Evolutionary conservation across 75 land plant species (phyloP).

Genomic region (Cupressus sempervirens): DNA sequence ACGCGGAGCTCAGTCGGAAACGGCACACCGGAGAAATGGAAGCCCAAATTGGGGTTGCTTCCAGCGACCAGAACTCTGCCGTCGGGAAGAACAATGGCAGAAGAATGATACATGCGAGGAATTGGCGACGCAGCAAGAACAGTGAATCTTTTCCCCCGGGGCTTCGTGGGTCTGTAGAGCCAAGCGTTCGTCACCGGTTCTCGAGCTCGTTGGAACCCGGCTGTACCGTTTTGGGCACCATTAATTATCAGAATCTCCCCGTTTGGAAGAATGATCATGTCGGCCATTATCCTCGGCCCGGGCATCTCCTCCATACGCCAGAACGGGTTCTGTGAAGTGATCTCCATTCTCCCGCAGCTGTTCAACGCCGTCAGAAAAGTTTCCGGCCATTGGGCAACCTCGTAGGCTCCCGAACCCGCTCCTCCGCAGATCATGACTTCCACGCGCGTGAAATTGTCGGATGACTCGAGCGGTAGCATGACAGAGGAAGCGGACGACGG

Average conservation of each 20-base stretch:
- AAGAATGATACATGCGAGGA: slow-evolving; percentile 68
- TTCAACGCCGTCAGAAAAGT: slow-evolving; percentile 23
- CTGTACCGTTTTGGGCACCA: slow-evolving; percentile 50
- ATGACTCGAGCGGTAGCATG: slow-evolving; percentile 21
- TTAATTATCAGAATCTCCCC: slow-evolving; percentile 73
- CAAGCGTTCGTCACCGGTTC: slow-evolving; percentile 45
- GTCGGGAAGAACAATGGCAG: slow-evolving; percentile 43
- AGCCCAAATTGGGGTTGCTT: slow-evolving; percentile 46
- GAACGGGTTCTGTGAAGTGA: slow-evolving; percentile 41
- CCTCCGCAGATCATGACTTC: slow-evolving; percentile 77
- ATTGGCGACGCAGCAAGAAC: slow-evolving; percentile 18
- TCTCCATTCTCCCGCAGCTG: slow-evolving; percentile 51
- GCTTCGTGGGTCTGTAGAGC: slow-evolving; percentile 22
- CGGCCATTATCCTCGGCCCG: slow-evolving; percentile 60
- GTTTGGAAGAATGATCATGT: slow-evolving; percentile 67
- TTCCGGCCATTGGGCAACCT: not conserved
- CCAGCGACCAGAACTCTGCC: slow-evolving; percentile 61
- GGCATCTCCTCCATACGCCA: slow-evolving; percentile 81
- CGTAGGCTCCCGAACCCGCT: slow-evolving; percentile 30
- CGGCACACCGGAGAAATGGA: slow-evolving; percentile 33
- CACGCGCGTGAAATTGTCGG: slow-evolving; percentile 6
- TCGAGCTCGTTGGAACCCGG: slow-evolving; percentile 54
- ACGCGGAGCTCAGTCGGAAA: slow-evolving; percentile 65
- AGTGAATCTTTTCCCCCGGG: slow-evolving; percentile 18
- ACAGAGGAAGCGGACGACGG: slow-evolving; percentile 33